Evolutionary conservation across 2,329 filamentous ascomycete genomes (phyloP), one percentile per base, ranked within the genome.

Genomic region (Alternaria longipes): DNA sequence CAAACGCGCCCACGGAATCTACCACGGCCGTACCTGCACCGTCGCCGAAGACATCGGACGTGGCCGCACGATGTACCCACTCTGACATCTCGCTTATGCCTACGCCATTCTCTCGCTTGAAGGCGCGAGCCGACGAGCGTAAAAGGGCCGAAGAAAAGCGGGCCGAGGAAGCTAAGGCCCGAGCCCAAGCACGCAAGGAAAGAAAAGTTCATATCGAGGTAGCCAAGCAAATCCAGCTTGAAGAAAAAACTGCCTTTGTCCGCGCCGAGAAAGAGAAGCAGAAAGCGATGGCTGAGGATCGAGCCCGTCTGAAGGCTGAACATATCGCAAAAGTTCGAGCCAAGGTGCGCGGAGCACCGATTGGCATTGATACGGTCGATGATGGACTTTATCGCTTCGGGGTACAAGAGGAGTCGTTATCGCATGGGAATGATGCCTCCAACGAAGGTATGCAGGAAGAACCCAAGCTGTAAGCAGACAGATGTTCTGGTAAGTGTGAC

Each of bases 251-350:
- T 16, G 61, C 63, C 8, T 58, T 65, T 28, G 55, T 64, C 14
- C 60, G 60, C 26, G 53, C 54, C 18, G 55, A 65, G 9, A 67
- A 66, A 46, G 58, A 63, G 28, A 62, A 51, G 22, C 54, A 49
- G 26, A 51, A 47, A 26, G 57, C 36, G 22, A 61, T 50, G 14
- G 9, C 49, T 5, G 54, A 62, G 18, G 62, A 56, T 8, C 41
- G 42, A 8, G 63, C 42, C 16, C 44, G 22, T 32, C n/a, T 53
- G 22, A 51, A 63, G 11, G 58, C 53, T 47, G 59, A 67, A 24
- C 54, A 56, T 24, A 64, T 69, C 38, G 65, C 61, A 28, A 62
- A 57, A 46, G 65, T 50, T 22, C 60, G 59, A 54, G 66, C 66
- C 38, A 70, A 67, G 46, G 60, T 57, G 56, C 58, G 54, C 24